phyloP scores from a whole-genome alignment of 73 alveolate genomes.

The Paramecium tetraurelia region DNA sequence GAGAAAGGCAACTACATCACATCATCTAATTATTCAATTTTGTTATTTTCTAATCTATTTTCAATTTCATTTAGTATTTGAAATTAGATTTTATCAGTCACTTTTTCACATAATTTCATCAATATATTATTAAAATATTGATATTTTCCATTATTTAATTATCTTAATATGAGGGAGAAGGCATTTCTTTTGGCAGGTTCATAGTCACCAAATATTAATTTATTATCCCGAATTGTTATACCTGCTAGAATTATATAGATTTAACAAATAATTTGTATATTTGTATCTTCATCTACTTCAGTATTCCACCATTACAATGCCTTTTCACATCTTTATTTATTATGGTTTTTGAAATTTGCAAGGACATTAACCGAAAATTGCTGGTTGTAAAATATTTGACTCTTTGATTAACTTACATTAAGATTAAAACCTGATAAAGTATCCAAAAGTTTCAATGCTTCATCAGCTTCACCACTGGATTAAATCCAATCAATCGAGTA shows the following conservation, averaged over 20 bases:
- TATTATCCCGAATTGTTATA: not conserved
- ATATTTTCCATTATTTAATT: not conserved
- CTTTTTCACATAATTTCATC: not conserved
- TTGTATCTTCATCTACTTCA: not conserved
- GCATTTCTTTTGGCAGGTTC: not conserved
- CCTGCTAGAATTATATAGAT: not conserved
- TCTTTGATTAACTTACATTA: not conserved
- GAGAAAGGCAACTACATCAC: not conserved
- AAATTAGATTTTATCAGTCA: not conserved
- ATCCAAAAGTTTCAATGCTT: not conserved
- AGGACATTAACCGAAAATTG: not conserved
- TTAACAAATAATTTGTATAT: not conserved
- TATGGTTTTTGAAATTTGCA: not conserved
- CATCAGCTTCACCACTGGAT: not conserved
- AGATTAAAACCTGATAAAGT: not conserved
- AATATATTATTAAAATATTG: not conserved
- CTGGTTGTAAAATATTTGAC: not conserved
- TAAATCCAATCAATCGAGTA: slow-evolving; percentile 11
- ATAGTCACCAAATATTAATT: not conserved
- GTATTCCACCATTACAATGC: not conserved
- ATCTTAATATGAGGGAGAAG: not conserved
- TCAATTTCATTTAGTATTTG: not conserved
- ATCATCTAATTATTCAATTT: not conserved
- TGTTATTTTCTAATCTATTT: not conserved
- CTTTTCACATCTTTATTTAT: not conserved